Percentiles rank a stretch among this genome's conserved stretches.
Evolutionary conservation across 805 yeast genomes (phyloP).

Genomic region (Hanseniaspora guilliermondii): DNA sequence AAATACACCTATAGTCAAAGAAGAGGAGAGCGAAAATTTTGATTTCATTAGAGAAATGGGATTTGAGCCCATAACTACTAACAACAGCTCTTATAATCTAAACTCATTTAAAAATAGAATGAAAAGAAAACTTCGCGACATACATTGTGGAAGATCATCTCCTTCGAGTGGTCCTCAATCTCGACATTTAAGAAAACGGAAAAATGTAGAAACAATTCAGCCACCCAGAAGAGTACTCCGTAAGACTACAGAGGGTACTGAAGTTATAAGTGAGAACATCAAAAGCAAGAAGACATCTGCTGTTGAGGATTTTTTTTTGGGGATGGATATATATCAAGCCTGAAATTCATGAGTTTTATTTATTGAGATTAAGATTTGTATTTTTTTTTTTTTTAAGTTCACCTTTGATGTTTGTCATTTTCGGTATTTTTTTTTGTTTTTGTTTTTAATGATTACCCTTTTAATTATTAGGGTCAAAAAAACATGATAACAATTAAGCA

Average conservation of each 20-base stretch:
- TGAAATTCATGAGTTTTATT: too few species aligned
- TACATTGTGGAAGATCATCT: not conserved
- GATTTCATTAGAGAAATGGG: not conserved
- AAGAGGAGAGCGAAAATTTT: not conserved
- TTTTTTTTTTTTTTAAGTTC: too few species aligned
- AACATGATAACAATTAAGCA: too few species aligned
- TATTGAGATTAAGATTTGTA: too few species aligned
- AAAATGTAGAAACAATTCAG: not conserved
- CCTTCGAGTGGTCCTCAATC: not conserved
- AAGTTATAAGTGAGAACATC: not conserved
- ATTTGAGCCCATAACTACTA: not conserved
- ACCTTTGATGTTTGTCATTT: too few species aligned
- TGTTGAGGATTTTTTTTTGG: not conserved
- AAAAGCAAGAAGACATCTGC: not conserved
- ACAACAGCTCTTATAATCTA: not conserved
- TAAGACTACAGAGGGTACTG: not conserved
- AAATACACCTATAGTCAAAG: not conserved
- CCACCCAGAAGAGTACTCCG: not conserved
- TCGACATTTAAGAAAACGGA: not conserved
- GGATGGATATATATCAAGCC: not conserved
- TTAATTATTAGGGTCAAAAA: too few species aligned
- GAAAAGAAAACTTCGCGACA: not conserved
- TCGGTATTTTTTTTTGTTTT: too few species aligned
- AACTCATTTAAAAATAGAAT: not conserved
- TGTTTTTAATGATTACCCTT: too few species aligned